Evolutionary conservation across 768 basidiomycete species (phyloP).

Genomic region (Lyophyllum atratum): DNA sequence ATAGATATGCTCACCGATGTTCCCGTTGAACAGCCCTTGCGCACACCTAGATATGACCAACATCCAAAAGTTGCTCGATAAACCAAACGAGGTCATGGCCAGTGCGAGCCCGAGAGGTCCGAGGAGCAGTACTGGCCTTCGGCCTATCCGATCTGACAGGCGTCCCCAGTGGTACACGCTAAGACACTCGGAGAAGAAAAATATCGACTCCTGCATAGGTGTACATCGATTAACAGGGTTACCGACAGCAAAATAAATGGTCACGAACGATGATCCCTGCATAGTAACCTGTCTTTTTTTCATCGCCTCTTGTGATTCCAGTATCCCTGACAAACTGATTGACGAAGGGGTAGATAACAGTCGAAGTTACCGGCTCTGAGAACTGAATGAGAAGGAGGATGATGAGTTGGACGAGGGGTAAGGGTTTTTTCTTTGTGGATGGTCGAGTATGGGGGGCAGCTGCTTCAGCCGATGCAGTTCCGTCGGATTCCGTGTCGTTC

Average conservation of each 20-base stretch:
- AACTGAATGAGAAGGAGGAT: constrained; percentile 35
- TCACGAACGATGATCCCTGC: constrained; percentile 44
- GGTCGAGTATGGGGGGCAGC: not conserved
- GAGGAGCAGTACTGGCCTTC: constrained; percentile 33
- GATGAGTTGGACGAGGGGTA: constrained; percentile 29
- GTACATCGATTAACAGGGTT: not conserved
- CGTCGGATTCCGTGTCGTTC: too few relatives aligned
- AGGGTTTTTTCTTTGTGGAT: constrained; percentile 6
- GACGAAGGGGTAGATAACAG: constrained; percentile 47
- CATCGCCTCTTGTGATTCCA: constrained; percentile 44
- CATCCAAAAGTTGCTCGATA: constrained; percentile 32
- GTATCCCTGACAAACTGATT: constrained; percentile 43
- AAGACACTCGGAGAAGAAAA: constrained; percentile 37
- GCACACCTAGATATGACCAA: constrained; percentile 28
- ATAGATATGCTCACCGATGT: constrained; percentile 26
- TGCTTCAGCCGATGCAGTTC: not conserved
- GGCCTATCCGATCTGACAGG: constrained; percentile 38
- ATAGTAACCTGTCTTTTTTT: constrained; percentile 44
- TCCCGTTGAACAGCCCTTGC: constrained; percentile 26
- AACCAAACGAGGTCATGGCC: constrained; percentile 35
- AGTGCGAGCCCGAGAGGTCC: constrained; percentile 33
- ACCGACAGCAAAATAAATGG: not conserved
- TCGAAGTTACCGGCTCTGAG: constrained; percentile 30
- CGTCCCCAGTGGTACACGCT: constrained; percentile 35
- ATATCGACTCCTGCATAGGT: constrained; percentile 35